phyloP scores from a whole-genome alignment of 257 asterid genomes.

The Ehretia macrophylla region DNA sequence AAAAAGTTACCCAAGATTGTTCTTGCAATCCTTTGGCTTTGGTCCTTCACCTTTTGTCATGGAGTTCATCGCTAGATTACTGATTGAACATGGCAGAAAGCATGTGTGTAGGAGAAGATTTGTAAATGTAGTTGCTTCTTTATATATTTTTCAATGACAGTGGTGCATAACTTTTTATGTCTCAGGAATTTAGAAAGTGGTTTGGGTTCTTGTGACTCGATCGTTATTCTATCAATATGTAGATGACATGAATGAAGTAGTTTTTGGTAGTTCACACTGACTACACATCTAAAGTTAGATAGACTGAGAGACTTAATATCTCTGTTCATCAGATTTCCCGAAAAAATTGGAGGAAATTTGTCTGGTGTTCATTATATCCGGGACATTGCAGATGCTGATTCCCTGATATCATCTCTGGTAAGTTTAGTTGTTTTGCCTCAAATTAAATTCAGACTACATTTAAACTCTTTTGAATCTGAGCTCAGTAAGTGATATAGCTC shows the following conservation, averaged over 20 bases:
- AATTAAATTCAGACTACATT: neutral
- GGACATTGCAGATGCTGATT: conserved; percentile 92
- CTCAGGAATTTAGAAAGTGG: too few species aligned
- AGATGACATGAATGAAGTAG: neutral
- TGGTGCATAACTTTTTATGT: too few species aligned
- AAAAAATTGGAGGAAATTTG: conserved; percentile 84
- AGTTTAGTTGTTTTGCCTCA: neutral
- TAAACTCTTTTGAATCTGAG: neutral
- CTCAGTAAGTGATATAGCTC: neutral
- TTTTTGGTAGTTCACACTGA: neutral
- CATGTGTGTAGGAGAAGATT: too few species aligned
- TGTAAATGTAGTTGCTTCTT: too few species aligned
- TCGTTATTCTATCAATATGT: neutral
- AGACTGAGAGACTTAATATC: neutral
- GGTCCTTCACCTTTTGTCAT: too few species aligned
- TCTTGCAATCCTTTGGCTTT: too few species aligned
- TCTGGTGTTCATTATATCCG: conserved; percentile 91
- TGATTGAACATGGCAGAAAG: too few species aligned
- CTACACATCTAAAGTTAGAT: neutral
- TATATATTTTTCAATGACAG: too few species aligned
- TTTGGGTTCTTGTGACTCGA: too few species aligned
- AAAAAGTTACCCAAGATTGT: too few species aligned
- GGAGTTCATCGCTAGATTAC: too few species aligned
- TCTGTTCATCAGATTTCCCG: conserved; percentile 66
- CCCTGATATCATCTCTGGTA: conserved; percentile 81